phyloP scores from a whole-genome alignment of 306 rosid species.

The Medicago truncatula region MtrunA17r5.0-ANR NC_053047.1:5446001-5446500 shows the following conservation, averaged over 20 bases:
- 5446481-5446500: constrained; percentile 48
- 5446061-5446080: constrained; percentile 34
- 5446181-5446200: not conserved
- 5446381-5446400: constrained; percentile 16
- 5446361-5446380: constrained; percentile 35
- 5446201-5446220: constrained; percentile 42
- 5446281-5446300: constrained; percentile 1
- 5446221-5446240: constrained; percentile 44
- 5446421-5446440: not conserved
- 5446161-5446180: constrained; percentile 40
- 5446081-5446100: constrained; percentile 7
- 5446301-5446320: constrained; percentile 36
- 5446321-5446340: constrained; percentile 17
- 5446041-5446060: constrained; percentile 26
- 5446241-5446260: constrained; percentile 54
- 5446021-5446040: constrained; percentile 20
- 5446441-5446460: constrained; percentile 56
- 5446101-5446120: constrained; percentile 4
- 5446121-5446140: constrained; percentile 50
- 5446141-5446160: constrained; percentile 38
- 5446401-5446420: not conserved
- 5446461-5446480: constrained; percentile 51
- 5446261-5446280: constrained; percentile 17
- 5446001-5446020: fast-evolving
- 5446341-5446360: constrained; percentile 31